These are phyloP conservation scores for Termitomyces titanicus DNA, from an alignment of 768 basidiomycete genomes.

Conservation along the genomic window DNA sequence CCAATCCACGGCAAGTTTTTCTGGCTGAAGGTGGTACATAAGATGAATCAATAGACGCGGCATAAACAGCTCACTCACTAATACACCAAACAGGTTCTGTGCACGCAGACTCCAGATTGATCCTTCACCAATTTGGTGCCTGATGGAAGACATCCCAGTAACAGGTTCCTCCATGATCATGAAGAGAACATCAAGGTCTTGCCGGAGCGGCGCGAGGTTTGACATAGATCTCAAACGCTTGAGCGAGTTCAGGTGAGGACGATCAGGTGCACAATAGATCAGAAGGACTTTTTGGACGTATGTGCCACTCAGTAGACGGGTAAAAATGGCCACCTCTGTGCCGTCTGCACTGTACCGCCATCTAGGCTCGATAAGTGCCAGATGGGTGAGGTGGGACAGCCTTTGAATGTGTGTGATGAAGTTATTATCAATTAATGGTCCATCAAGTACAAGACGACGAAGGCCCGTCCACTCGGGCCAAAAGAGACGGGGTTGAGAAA, in stretches of 20 bases:
- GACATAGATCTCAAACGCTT: constrained; percentile 6
- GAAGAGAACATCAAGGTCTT: constrained; percentile 2
- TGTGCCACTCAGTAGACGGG: constrained; percentile 6
- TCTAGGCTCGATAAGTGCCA: constrained; percentile 14
- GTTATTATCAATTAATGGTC: constrained; percentile 7
- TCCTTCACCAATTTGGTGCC: constrained; percentile 9
- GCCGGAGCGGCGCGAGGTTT: background rate
- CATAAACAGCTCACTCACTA: background rate
- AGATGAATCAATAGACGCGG: background rate
- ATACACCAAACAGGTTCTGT: background rate
- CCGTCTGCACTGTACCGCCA: constrained; percentile 13
- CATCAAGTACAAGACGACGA: constrained; percentile 13
- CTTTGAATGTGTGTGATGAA: constrained; percentile 8
- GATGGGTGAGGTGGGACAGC: constrained; percentile 6
- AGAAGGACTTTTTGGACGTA: constrained; percentile 9
- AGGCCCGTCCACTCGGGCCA: constrained; percentile 10
- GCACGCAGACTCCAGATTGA: constrained; percentile 6
- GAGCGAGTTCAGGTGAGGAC: constrained; percentile 7
- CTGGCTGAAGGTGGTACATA: background rate
- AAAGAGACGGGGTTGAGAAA: constrained; percentile 4
- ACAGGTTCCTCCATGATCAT: constrained; percentile 5
- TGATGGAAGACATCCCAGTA: constrained; percentile 4
- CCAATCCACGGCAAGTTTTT: background rate
- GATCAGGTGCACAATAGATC: constrained; percentile 9
- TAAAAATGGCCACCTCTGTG: constrained; percentile 13